Base-by-base conservation (phyloP, 768 basidiomycete species). In the Pisolithus marmoratus region DNA sequence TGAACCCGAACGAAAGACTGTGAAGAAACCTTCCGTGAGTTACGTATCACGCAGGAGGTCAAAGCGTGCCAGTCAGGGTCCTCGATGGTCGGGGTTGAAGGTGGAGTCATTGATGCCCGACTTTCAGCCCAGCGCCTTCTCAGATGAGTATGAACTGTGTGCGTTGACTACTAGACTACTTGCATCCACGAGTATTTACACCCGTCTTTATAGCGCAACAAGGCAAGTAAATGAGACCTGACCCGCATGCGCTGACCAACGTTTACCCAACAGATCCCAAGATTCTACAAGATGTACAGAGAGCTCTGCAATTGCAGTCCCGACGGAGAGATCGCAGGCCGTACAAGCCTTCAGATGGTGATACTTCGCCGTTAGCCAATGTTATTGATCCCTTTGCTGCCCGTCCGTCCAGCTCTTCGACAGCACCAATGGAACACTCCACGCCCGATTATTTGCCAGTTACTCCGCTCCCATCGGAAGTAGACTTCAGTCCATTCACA, bases 131-230 rank as follows among this genome's bases (percentile, higher is more conserved):
- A 64, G 64, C 22, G 66, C 70, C 29, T 85, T 88, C 66, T 85
- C 85, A 1, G 81, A 90, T 55, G 87, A 90, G 67, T 89, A 87
- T 62, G 84, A 89, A 62, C 72, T 89, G 54, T 79, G 87, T 90
- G 63, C 71, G 85, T 76, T 38, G 29, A 49, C 42, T 53, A 51
- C 15, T 57, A 31, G 8, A 36, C 31, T 42, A 24, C 38, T 38
- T 11, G 50, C 41, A 53, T 49, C 50, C 20, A 50, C 48, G 57
- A 24, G 38, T 23, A 47, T 20, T 24, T 49, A 47, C 52, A 9
- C 43, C 41, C 9, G n/a, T n/a, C 7, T 46, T 47, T 58, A 17
- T 55, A 89, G 87, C 87, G 48, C 85, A 85, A 43, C 87, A 90
- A 80, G 87, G 87, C 77, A 76, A 72, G 74, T 69, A 22, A 47